A percentile compares a stretch with the other conserved stretches of the same genome.
phyloP scores from a whole-genome alignment of 192 early-diverging fungal species.

The Coemansia umbellata region DNA sequence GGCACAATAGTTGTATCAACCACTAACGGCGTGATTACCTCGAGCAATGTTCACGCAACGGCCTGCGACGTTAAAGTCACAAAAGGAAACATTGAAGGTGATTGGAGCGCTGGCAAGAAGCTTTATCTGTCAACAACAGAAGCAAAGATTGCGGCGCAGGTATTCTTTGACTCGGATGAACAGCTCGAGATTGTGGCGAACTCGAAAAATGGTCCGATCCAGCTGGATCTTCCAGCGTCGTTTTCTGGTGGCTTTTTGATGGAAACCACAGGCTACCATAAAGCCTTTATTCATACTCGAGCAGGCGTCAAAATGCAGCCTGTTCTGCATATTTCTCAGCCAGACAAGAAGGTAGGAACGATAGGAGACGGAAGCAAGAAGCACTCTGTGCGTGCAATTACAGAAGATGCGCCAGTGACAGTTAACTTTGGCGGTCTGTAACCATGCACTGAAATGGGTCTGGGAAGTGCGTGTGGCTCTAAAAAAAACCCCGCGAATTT shows the following conservation, averaged over 20 bases:
- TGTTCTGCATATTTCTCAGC: constrained; percentile 23
- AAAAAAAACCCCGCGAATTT: too few relatives aligned
- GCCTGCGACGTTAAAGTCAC: constrained; percentile 23
- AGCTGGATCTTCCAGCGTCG: constrained; percentile 35
- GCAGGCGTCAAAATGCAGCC: constrained; percentile 11
- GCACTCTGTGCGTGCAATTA: constrained; percentile 31
- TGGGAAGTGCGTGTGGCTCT: too few relatives aligned
- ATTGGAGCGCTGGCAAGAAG: constrained; percentile 36
- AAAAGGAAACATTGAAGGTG: constrained; percentile 40
- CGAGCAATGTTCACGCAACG: constrained; percentile 13
- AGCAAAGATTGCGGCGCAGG: constrained; percentile 33
- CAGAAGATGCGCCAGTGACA: constrained; percentile 30
- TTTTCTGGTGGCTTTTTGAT: constrained; percentile 38
- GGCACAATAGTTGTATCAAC: constrained; percentile 27
- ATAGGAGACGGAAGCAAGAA: constrained; percentile 19
- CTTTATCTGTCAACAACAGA: constrained; percentile 33
- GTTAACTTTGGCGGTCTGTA: constrained; percentile 30
- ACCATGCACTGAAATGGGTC: too few relatives aligned
- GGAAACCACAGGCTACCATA: constrained; percentile 31
- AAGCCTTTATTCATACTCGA: constrained; percentile 31
- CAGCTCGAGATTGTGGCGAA: constrained; percentile 23
- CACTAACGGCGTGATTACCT: constrained; percentile 28
- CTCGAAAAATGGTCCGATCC: constrained; percentile 29
- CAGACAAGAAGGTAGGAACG: constrained; percentile 24
- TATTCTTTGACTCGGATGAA: constrained; percentile 12